phyloP scores from a whole-genome alignment of 2,329 filamentous ascomycete species.

The Calonectria pseudoturangicola region DNA sequence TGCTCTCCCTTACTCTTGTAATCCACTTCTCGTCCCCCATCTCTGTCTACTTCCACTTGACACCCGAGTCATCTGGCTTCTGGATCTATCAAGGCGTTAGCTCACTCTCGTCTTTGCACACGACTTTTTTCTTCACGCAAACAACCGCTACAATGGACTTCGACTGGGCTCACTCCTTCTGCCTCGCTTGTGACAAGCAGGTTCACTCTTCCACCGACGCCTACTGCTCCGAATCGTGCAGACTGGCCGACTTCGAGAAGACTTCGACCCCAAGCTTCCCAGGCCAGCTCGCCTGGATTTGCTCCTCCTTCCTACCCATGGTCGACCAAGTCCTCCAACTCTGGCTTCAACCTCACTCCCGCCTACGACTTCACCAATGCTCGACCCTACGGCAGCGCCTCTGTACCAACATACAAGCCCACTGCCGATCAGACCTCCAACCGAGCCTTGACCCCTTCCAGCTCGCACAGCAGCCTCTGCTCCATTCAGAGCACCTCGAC shows the following conservation, averaged over 20 bases:
- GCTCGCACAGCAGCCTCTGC: constrained; percentile 88
- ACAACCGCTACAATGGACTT: constrained; percentile 67
- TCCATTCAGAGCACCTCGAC: constrained; percentile 82
- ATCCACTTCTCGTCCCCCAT: constrained; percentile 41
- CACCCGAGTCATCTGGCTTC: constrained; percentile 33
- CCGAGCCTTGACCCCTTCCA: constrained; percentile 79
- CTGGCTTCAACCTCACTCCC: constrained; percentile 81
- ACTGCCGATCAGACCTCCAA: constrained; percentile 51
- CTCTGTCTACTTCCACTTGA: constrained; percentile 19
- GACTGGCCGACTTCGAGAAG: constrained; percentile 90
- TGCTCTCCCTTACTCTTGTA: constrained; percentile 42
- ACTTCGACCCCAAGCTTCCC: constrained; percentile 75
- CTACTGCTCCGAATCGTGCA: constrained; percentile 95
- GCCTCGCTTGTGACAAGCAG: constrained; percentile 90
- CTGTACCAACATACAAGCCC: constrained; percentile 59
- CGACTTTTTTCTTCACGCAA: constrained; percentile 40
- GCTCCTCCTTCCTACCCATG: constrained; percentile 71
- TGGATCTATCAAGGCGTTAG: constrained; percentile 38
- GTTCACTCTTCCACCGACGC: constrained; percentile 84
- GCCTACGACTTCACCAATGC: constrained; percentile 84
- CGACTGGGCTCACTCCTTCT: constrained; percentile 93
- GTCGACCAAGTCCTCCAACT: constrained; percentile 59
- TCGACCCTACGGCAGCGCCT: constrained; percentile 73
- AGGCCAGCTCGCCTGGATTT: constrained; percentile 74
- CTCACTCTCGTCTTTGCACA: constrained; percentile 38